Base-by-base conservation (phyloP, 2,329 filamentous ascomycete genomes). In the Amylocarpus encephaloides region DNA sequence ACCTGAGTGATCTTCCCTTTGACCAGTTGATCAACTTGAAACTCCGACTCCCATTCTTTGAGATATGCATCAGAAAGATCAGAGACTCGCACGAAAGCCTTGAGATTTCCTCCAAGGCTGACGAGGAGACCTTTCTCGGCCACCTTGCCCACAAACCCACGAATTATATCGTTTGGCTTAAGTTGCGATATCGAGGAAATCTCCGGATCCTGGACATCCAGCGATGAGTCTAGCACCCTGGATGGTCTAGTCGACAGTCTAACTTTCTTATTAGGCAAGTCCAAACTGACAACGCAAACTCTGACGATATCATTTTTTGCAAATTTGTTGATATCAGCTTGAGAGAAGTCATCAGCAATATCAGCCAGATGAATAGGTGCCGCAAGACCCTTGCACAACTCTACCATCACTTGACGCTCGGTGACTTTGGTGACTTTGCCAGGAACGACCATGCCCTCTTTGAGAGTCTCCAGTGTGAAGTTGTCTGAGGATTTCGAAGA, bases 41-140 rank as follows among this genome's bases (percentile, higher is more conserved):
- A 96, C 40, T 84, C 75, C 33, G 87, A 81, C 71, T 95, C 94
- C 93, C 93, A 98, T 54, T 97, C 88, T 69, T 97, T 97, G 62
- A 98, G 72, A 67, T 84, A 98, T 6, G 81, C 79, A 66, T 98
- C 93, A 0, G 91, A 95, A 12, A 98, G 76, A 66, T 97, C 91
- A 9, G 86, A 81, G 47, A 97, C 85, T 59, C 88, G 85, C 43
- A 95, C 86, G 62, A 91, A 85, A 1, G 84, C 91, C 44, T 86
- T 87, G 15, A 95, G 77, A 55, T 85, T 82, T 15, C 88, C 86
- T 39, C 91, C 90, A 2, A 98, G 75, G 22, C 84, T 78, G 42
- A 98, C 80, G 62, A 96, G 95, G 1, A 98, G 69, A 47, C 93
- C 93, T 66, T 90, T 92, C 58, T 95, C 89, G 0, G 87, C 79